These are phyloP conservation scores for Capsicum baccatum DNA, from an alignment of 257 asterid species.

Conservation along the genomic window DNA sequence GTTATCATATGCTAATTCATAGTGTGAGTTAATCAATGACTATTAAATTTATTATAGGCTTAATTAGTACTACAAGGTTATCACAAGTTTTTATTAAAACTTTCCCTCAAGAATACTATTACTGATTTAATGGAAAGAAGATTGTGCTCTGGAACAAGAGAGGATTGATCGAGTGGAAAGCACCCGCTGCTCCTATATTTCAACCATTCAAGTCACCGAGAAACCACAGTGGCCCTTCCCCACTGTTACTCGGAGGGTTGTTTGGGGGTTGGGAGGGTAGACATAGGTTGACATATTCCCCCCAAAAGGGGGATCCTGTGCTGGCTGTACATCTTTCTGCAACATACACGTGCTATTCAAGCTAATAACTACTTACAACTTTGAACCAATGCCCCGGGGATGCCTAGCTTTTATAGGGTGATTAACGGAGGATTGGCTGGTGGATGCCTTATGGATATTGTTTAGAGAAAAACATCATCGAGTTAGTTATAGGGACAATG, in stretches of 20 bases:
- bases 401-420: neutral
- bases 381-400: neutral
- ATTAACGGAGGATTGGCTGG: neutral
- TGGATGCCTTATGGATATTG: slow-evolving; percentile 19
- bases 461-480: neutral
- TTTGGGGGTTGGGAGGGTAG: neutral
- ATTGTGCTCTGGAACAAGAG: neutral
- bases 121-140: neutral
- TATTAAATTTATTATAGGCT: neutral
- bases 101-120: neutral
- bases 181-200: neutral
- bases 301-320: neutral
- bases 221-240: neutral
- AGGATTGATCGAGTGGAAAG: neutral
- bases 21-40: neutral
- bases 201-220: neutral
- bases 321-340: neutral
- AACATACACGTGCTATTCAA: neutral
- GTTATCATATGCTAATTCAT: neutral
- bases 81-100: neutral
- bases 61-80: neutral
- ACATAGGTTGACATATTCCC: neutral
- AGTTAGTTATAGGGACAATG: neutral
- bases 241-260: neutral
- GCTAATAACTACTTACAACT: neutral